Evolutionary conservation across 2,329 filamentous ascomycete species (phyloP), one percentile per base, ranked within the genome.

Genomic region (Fusarium multiceps): DNA sequence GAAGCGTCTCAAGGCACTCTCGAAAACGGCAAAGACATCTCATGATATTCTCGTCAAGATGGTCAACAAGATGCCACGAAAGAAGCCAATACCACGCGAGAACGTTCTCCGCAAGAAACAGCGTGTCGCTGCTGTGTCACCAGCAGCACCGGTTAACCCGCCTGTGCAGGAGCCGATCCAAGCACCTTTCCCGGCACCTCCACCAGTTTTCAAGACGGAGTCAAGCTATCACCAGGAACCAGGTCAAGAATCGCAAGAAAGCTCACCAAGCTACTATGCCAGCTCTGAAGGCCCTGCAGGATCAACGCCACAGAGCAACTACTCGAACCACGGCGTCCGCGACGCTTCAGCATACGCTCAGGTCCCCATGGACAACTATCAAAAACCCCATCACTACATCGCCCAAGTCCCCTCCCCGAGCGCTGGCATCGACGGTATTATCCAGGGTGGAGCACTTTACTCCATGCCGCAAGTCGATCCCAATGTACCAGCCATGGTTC

Each of bases 11-110:
- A 76, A 76, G 21, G 58, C 56, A 16, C 63, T 80, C 4, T 80
- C 79, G 3, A 75, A 72, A 50, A 80, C 78, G 3, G 78, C 79
- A 7, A 79, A 77, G 47, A 76, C 75, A 4, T 80, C 79, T 2
- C 75, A 80, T 27, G 74, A 79, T 20, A 77, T 81, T 13, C 73
- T 81, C 5, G 59, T 70, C 11, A 74, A 74, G 25, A 75, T 80
- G 42, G 76, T 68, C 2, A 70, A 69, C 20, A 75, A 77, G 21
- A 66, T 80, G 46, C 77, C 77, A 1, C 73, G 78, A 30, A 59
- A 77, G 13, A 74, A 74, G 5, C 47, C 54, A 16, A 41, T 57
- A 7, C 25, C 28, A 20, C 51, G 66, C 2, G 62, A 63, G 3
- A 63, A 53, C 6, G 51, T 59, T 3, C 13, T 50, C 14, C 60